Evolutionary conservation across 139 green algal genomes (phyloP).

Genomic region (Chlamydomonas incerta): DNA sequence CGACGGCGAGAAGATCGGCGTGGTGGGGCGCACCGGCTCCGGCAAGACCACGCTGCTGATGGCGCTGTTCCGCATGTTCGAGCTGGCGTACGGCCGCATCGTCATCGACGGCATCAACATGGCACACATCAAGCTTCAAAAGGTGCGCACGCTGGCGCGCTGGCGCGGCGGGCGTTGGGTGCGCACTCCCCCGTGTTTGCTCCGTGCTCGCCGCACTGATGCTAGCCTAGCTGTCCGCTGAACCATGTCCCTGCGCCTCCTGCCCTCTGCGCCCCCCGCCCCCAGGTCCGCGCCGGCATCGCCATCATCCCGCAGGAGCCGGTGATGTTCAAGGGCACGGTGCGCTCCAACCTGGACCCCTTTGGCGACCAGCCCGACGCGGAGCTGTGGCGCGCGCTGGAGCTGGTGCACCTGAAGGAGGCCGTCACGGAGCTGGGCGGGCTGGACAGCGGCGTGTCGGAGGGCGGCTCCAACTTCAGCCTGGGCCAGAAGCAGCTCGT

Average conservation of each 20-base stretch:
- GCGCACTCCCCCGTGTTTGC: no score
- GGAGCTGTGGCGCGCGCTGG: conserved; percentile 78
- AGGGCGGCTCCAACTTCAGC: conserved; percentile 91
- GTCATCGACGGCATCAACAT: conserved; percentile 87
- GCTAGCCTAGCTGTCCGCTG: no score
- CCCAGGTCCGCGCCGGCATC: conserved; percentile 76
- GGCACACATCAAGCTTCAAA: conserved; percentile 68
- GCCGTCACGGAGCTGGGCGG: conserved; percentile 69
- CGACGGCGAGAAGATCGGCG: conserved; percentile 70
- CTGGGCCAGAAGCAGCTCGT: conserved; percentile 96
- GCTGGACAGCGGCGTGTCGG: conserved; percentile 79
- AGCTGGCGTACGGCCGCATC: conserved; percentile 82
- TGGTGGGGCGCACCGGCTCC: conserved; percentile 78
- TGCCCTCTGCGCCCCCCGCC: not conserved
- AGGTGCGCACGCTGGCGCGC: conserved; percentile 14
- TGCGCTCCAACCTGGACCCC: conserved; percentile 95
- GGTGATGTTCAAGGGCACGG: conserved; percentile 91
- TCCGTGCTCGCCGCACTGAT: no score
- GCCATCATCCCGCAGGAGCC: conserved; percentile 94
- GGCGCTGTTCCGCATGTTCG: conserved; percentile 85
- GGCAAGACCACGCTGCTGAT: conserved; percentile 87
- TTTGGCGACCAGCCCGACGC: conserved; percentile 63
- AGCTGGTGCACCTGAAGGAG: conserved; percentile 61
- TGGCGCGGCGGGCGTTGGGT: no score
- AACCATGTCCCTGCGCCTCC: no score